These are phyloP conservation scores for Podosphaera fusca DNA, from an alignment of 2,329 filamentous ascomycete species.

Conservation along the genomic window DNA sequence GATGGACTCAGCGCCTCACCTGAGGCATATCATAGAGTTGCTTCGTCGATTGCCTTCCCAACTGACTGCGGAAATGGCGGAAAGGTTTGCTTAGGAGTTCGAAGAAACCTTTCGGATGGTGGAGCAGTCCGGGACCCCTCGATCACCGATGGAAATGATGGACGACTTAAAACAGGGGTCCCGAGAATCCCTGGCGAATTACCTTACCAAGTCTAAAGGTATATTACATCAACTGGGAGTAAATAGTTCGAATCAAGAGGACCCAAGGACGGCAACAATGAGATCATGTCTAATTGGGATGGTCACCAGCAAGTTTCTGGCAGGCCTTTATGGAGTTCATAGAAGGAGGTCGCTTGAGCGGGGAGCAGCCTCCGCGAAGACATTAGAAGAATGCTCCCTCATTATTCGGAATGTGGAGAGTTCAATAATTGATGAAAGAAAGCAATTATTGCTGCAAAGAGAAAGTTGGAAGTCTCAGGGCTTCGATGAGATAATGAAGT, in stretches of 20 bases:
- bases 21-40: too few species aligned
- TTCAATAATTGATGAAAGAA: too few species aligned
- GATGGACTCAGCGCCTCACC: too few species aligned
- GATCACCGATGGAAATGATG: too few species aligned
- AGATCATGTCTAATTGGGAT: too few species aligned
- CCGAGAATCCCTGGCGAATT: neutral
- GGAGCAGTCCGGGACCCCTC: neutral
- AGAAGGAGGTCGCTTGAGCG: neutral
- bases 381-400: neutral
- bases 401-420: neutral
- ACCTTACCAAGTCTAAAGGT: neutral
- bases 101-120: neutral
- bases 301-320: too few species aligned
- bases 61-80: neutral
- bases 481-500: neutral
- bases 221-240: neutral
- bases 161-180: too few species aligned
- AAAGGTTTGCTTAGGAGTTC: neutral
- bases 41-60: neutral
- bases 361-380: neutral
- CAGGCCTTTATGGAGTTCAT: neutral
- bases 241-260: neutral
- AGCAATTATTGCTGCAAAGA: too few species aligned
- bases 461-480: too few species aligned
- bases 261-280: too few species aligned